phyloP scores from a whole-genome alignment of 768 basidiomycete genomes.

The Solioccasus polychromus region DNA sequence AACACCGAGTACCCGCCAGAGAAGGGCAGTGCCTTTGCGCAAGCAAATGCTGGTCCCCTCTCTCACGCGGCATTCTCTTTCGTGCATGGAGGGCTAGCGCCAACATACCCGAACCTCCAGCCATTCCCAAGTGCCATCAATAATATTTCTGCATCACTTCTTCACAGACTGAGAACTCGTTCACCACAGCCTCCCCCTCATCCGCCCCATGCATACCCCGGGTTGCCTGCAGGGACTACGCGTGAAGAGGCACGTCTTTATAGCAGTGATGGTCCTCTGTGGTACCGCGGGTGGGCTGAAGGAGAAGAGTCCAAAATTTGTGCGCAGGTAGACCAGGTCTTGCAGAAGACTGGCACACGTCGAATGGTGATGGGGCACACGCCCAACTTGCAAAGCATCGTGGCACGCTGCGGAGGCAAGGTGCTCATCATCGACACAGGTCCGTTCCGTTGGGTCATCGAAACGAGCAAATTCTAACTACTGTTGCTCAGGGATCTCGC shows the following conservation, averaged over 20 bases:
- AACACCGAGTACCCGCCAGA: conserved; percentile 58
- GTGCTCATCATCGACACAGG: conserved; percentile 96
- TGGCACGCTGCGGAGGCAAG: conserved; percentile 84
- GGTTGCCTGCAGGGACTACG: conserved; percentile 65
- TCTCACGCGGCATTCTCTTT: conserved; percentile 85
- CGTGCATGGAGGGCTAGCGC: conserved; percentile 88
- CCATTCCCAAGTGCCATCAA: conserved; percentile 90
- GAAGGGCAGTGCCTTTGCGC: conserved; percentile 27
- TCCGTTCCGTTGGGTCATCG: conserved; percentile 26
- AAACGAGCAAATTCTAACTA: conserved; percentile 8
- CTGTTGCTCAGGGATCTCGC: conserved; percentile 69
- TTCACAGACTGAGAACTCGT: conserved; percentile 67
- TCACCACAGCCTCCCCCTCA: conserved; percentile 68
- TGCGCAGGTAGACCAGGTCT: conserved; percentile 63
- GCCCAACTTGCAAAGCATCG: conserved; percentile 84
- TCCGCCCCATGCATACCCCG: conserved; percentile 74
- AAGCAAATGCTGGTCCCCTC: conserved; percentile 44
- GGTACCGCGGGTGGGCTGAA: conserved; percentile 94
- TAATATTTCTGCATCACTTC: conserved; percentile 61
- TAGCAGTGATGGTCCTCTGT: conserved; percentile 75
- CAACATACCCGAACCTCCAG: conserved; percentile 66
- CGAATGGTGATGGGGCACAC: conserved; percentile 98
- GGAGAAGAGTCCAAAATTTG: conserved; percentile 71
- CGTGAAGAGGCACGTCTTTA: conserved; percentile 71
- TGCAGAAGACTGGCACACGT: conserved; percentile 73